Base-by-base conservation (phyloP, 768 basidiomycete species). In the Sarcodon sp. region DNA sequence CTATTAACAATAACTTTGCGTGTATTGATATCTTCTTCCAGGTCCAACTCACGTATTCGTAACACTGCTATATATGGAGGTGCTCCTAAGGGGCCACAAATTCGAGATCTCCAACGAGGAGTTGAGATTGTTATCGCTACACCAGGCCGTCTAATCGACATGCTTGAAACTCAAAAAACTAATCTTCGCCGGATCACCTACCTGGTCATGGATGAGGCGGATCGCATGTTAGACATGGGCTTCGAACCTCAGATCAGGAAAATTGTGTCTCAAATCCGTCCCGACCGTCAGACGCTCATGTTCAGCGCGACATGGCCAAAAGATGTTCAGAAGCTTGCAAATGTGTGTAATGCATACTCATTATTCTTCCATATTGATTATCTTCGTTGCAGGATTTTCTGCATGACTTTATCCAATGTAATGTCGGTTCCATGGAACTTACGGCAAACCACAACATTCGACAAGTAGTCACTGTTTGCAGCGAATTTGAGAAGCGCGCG, bases 201-300 rank as follows among this genome's bases (percentile, higher is more conserved):
- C 66, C 76, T 99, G 36, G 96, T 99, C 61, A 88, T 99, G 82
- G 96, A 99, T 60, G 96, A 99, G 66, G 96, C 96, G 41, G 96
- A 99, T 71, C 89, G 96, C 60, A 99, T 99, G 96, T 77, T 99
- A 54, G 96, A 99, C 72, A 99, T 99, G 96, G 96, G 96, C 74
- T 99, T 99, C 70, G 96, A 99, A 69, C 96, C 96, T 47, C 96
- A 99, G 65, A 98, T 99, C 62, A 77, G 93, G 61, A 98, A 98
- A 70, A 97, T 99, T 54, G 88, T 98, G 55, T 73, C 83, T 56
- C 96, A 99, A 66, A 93, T 99, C 60, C 82, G 96, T 36, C 96
- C 96, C 38, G 96, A 99, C 70, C 80, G 96, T 59, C 96, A 99
- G 62, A 99, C 96, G 1, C 76, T 98, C 55, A 96, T 99, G 83